Percentiles rank a stretch among this genome's conserved stretches.
These are phyloP conservation scores for Heliosperma pusillum DNA, from an alignment of 148 eudicot genomes.

Conservation along the genomic window DNA sequence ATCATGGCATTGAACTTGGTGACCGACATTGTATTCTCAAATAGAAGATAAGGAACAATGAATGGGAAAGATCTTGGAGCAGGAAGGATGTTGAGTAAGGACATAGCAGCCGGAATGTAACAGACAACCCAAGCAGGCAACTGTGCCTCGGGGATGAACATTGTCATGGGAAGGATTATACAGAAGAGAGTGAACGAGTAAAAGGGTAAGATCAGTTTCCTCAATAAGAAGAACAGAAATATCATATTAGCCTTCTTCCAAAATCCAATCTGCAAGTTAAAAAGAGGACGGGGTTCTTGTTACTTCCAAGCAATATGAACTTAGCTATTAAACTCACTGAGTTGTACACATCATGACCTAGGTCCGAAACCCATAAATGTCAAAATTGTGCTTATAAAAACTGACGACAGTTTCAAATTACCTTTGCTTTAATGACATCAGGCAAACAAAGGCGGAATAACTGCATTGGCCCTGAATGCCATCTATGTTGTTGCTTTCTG, in stretches of 20 bases:
- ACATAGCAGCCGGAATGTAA: constrained; percentile 84
- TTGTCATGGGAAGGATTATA: constrained; percentile 93
- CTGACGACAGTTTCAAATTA: constrained; percentile 20
- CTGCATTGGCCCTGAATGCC: constrained; percentile 99
- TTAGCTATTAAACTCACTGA: not conserved
- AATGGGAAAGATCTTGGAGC: constrained; percentile 96
- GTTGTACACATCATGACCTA: too few relatives aligned
- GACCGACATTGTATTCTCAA: constrained; percentile 98
- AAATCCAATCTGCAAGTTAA: constrained; percentile 62
- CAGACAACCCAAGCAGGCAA: constrained; percentile 94
- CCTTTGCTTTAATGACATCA: constrained; percentile 72
- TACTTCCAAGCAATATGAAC: not conserved
- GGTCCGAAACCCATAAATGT: too few relatives aligned
- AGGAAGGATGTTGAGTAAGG: constrained; percentile 85
- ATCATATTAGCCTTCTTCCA: constrained; percentile 89
- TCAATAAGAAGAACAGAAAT: constrained; percentile 82
- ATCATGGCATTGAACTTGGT: constrained; percentile 99
- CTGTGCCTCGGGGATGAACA: constrained; percentile 91
- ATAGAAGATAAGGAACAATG: constrained; percentile 90
- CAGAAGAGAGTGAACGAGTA: constrained; percentile 96
- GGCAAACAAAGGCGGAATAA: constrained; percentile 94
- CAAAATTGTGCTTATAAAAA: not conserved
- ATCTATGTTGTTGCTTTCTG: constrained; percentile 90
- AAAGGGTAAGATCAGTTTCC: constrained; percentile 88
- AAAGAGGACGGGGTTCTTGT: constrained; percentile 3